Evolutionary conservation across 257 asterid genomes (phyloP).

Genomic region (Sherardia arvensis): DNA sequence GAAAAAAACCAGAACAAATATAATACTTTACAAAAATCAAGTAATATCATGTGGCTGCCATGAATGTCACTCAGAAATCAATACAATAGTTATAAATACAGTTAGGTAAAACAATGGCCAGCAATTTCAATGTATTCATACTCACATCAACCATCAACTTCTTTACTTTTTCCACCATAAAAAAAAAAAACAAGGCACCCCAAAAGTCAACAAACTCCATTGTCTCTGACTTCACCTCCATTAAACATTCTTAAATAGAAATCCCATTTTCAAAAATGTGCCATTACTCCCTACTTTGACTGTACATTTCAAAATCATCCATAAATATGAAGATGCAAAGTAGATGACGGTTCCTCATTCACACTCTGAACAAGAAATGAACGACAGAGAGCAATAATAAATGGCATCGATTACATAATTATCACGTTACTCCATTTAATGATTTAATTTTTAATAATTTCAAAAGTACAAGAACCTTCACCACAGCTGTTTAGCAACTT

Average conservation of each 20-base stretch:
- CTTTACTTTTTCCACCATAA: neutral
- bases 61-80: slow-evolving; percentile 19
- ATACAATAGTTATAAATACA: slow-evolving; percentile 17
- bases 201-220: slow-evolving; percentile 18
- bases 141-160: slow-evolving; percentile 23
- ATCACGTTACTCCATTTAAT: slow-evolving; percentile 8
- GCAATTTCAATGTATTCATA: slow-evolving; percentile 39
- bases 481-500: slow-evolving; percentile 16
- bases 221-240: slow-evolving; percentile 3
- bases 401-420: neutral
- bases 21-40: neutral
- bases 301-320: slow-evolving; percentile 12
- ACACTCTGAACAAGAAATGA: neutral
- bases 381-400: neutral
- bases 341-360: slow-evolving; percentile 9
- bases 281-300: slow-evolving; percentile 19
- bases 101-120: slow-evolving; percentile 31
- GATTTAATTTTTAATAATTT: slow-evolving; percentile 5
- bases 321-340: neutral
- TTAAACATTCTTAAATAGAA: slow-evolving; percentile 1
- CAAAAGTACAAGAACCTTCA: slow-evolving; percentile 7
- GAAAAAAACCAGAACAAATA: neutral
- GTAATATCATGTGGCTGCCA: slow-evolving; percentile 16
- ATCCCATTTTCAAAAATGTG: slow-evolving; percentile 7
- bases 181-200: neutral